Base-by-base conservation (phyloP, 2,329 filamentous ascomycete species). In the Fusarium drepaniforme region DNA sequence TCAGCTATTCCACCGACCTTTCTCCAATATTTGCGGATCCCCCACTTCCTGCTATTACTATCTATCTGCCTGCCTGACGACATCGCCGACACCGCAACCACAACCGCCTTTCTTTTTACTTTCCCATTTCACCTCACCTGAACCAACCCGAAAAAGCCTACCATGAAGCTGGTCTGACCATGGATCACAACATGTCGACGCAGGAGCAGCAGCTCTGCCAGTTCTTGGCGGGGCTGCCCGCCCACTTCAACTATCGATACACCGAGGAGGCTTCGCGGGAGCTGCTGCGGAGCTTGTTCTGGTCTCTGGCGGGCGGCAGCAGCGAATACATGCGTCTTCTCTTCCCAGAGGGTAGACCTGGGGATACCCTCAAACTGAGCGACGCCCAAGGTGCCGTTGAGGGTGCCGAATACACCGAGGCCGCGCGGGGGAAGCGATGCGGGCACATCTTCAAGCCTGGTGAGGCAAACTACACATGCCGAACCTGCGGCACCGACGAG, bases 381-480 rank as follows among this genome's bases (percentile, higher is more conserved):
- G 92, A 94, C 78, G 96, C 96, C 18, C 97, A 99, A 81, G 96
- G 96, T 21, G 94, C 94, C n/a, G 89, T 95, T 68, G 95, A 98
- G 80, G 96, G 97, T 13, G 95, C 96, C 37, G 97, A 99, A 83
- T 99, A 98, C 82, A 97, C 95, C 23, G 93, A 96, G 76, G 93
- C 94, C 8, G 97, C 97, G 16, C 91, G 95, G 76, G 97, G 97
- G 66, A 97, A 97, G 84, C 93, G 95, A 57, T 99, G 97, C 82
- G 97, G 97, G 5, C 97, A 99, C 86, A 98, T 99, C 73, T 98
- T 99, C 88, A 96, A 96, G 84, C 89, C 91, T 16, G 97, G 96
- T 61, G 97, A 99, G 86, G 96, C 95, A 67, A 96, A 95, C 69
- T 99, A 98, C 83, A 90, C 93, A 78, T 99, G 97, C 88, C 93